These are phyloP conservation scores for Paradendryphiella salina DNA, from an alignment of 2,329 filamentous ascomycete genomes.

Conservation along the genomic window DNA sequence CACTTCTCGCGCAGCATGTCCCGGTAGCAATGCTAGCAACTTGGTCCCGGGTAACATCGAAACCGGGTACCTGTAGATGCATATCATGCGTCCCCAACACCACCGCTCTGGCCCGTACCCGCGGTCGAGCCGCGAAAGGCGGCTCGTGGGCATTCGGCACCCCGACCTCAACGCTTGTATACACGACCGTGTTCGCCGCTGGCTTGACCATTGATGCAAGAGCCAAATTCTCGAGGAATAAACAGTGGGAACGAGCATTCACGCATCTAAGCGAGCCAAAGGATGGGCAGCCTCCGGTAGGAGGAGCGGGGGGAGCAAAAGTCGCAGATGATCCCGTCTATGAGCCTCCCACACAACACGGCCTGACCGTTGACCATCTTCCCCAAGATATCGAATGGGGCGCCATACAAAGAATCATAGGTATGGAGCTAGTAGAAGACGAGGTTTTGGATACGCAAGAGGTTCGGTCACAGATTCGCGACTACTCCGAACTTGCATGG, in stretches of 20 bases:
- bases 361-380: conserved; percentile 17
- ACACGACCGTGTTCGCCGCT: conserved; percentile 68
- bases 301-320: neutral
- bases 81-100: conserved; percentile 60
- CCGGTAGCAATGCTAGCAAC: conserved; percentile 65
- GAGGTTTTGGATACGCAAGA: conserved; percentile 20
- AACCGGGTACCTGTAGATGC: conserved; percentile 65
- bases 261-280: conserved; percentile 36
- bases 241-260: conserved; percentile 65
- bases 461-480: conserved; percentile 16
- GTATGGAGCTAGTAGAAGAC: conserved; percentile 35
- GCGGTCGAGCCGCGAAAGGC: conserved; percentile 55
- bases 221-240: conserved; percentile 58
- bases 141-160: conserved; percentile 58
- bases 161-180: conserved; percentile 65
- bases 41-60: conserved; percentile 68
- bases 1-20: conserved; percentile 35
- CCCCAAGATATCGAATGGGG: conserved; percentile 31
- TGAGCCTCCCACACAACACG: neutral
- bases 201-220: conserved; percentile 66
- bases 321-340: neutral
- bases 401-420: conserved; percentile 18
- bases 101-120: conserved; percentile 55
- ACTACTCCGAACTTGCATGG: conserved; percentile 27
- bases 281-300: neutral